Evolutionary conservation across 148 eudicot species (phyloP), one percentile per base, ranked within the genome.

Genomic region (Fagopyrum esculentum): DNA sequence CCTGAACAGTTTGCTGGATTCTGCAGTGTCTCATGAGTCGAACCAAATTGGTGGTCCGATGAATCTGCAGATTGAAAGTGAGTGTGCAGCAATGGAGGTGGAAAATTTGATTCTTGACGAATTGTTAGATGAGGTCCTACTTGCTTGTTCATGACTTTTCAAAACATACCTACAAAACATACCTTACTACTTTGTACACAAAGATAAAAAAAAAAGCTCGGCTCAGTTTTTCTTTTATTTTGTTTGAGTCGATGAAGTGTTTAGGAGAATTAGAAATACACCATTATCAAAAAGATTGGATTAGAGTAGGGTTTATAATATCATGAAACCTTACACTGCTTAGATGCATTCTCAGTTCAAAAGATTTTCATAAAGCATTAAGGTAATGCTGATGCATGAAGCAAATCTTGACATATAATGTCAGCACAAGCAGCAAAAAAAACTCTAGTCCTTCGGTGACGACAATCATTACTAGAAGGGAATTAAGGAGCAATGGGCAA

Each of bases 51-150:
- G 81, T 47, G 87, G 87, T 64, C 90, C 96, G 96, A 87, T 87
- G 86, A 94, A 87, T 75, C 91, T 88, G 45, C 97, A 94, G 80
- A 50, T 78, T 45, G 91, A 89, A 35, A 76, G 77, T 12, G 98
- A 94, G 79, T 76, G 80, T 47, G 75, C 83, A 54, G 91, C 82
- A 9, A 77, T 91, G 19, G 87, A 89, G 44, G 74, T 93, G 49
- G 98, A 91, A 72, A 89, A 84, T 66, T 69, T 78, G 75, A 86
- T 91, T 64, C 82, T 91, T 44, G 84, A 85, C n/a, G 90, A 89
- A 54, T 45, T 75, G 51, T 81, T 90, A 63, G 66, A 89, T 78
- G 88, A 86, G 46, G 87, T 90, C 73, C 13, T 90, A 16, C 73
- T 45, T 68, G 45, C 47, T 70, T 45, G 51, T 70, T 70, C 30